A percentile compares a stretch with the other conserved stretches of the same genome.
These are phyloP conservation scores for Cryptomeria japonica DNA, from an alignment of 75 land plant genomes.

Conservation along the genomic window DNA sequence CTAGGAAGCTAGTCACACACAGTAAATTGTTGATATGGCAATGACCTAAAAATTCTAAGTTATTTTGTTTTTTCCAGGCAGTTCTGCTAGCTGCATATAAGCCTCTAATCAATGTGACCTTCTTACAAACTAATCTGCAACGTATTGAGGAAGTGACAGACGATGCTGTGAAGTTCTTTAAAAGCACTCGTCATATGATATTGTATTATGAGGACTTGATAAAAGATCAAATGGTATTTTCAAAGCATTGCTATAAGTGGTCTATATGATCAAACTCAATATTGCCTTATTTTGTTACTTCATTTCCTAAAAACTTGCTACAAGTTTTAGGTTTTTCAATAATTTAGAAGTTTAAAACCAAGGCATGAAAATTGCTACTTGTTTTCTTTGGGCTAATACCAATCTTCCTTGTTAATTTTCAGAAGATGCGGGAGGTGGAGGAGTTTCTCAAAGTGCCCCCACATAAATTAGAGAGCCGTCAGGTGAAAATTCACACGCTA, in stretches of 20 bases:
- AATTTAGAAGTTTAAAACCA: background rate
- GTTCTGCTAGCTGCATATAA: slow-evolving; percentile 70
- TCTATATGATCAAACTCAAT: background rate
- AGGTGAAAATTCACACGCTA: slow-evolving; percentile 70
- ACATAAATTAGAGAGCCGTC: slow-evolving; percentile 51
- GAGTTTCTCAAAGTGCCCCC: slow-evolving; percentile 57
- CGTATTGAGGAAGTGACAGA: slow-evolving; percentile 42
- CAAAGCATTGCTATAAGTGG: background rate
- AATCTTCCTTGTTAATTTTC: slow-evolving; percentile 12
- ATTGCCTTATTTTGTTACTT: background rate
- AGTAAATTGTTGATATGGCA: background rate
- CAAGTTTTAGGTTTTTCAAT: background rate
- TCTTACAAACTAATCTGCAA: slow-evolving; percentile 39
- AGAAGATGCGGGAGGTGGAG: slow-evolving; percentile 56
- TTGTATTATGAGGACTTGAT: slow-evolving; percentile 80
- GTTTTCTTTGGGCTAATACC: background rate
- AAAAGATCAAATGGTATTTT: slow-evolving; percentile 50
- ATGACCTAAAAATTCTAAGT: background rate
- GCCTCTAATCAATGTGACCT: slow-evolving; percentile 53
- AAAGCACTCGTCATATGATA: slow-evolving; percentile 58
- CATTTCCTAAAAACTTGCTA: background rate
- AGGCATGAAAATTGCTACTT: background rate
- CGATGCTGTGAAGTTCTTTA: slow-evolving; percentile 57
- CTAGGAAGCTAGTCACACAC: background rate
- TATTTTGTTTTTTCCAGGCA: slow-evolving; percentile 54